phyloP scores from a whole-genome alignment of 257 asterid genomes.

The Ocimum tenuiflorum region DNA sequence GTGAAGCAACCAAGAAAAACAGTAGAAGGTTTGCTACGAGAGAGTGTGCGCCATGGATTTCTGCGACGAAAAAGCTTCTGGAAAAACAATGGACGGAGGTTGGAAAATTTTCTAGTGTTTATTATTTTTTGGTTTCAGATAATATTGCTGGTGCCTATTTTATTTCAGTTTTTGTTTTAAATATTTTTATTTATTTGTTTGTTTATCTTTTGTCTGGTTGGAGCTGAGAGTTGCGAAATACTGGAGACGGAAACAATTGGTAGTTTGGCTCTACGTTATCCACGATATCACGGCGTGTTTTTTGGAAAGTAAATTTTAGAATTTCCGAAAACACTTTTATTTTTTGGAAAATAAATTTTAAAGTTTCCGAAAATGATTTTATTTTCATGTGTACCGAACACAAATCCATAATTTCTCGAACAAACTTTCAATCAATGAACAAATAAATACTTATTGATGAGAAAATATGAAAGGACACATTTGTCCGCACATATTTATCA shows the following conservation, averaged over 20 bases:
- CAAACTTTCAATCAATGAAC: too few relatives aligned
- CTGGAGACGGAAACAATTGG: neutral
- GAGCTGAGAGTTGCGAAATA: neutral
- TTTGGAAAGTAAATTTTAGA: neutral
- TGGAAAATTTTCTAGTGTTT: neutral
- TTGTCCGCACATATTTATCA: too few relatives aligned
- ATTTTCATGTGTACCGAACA: too few relatives aligned
- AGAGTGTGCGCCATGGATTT: slow-evolving; percentile 27
- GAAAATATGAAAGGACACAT: too few relatives aligned
- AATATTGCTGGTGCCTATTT: slow-evolving; percentile 1
- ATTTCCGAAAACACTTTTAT: too few relatives aligned
- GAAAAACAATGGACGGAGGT: neutral
- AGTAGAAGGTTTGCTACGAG: slow-evolving; percentile 12
- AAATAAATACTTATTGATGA: too few relatives aligned
- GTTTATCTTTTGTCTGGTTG: neutral
- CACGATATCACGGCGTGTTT: slow-evolving; percentile 2
- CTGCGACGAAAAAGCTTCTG: slow-evolving; percentile 17
- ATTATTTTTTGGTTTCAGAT: slow-evolving; percentile 9
- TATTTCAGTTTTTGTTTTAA: neutral
- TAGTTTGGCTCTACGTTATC: slow-evolving; percentile 16
- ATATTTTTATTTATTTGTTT: neutral
- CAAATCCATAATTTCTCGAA: too few relatives aligned
- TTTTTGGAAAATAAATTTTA: neutral
- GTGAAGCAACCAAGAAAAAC: neutral
- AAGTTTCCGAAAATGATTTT: too few relatives aligned